These are phyloP conservation scores for Mediolabrus comicus DNA, from an alignment of 108 stramenopile species.

Conservation along the genomic window DNA sequence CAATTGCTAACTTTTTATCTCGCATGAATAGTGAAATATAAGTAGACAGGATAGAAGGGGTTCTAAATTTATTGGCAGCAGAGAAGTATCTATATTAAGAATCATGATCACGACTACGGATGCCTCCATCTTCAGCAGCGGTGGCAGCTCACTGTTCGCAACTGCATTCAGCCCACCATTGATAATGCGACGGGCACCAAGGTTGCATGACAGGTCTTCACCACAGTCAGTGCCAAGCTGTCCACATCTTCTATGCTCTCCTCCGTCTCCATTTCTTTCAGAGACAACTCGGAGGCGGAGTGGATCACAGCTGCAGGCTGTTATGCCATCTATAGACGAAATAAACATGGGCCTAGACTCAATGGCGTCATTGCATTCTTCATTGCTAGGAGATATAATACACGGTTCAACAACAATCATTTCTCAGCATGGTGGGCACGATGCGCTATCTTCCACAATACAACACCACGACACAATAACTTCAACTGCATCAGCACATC, in stretches of 20 bases:
- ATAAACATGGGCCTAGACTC: not conserved
- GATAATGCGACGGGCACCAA: not conserved
- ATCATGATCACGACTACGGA: no score
- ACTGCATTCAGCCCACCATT: not conserved
- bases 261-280: not conserved
- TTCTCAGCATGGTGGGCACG: not conserved
- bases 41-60: no score
- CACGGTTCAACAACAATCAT: not conserved
- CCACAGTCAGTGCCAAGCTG: not conserved
- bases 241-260: not conserved
- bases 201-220: not conserved
- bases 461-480: not conserved
- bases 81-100: no score
- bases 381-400: not conserved
- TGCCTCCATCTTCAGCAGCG: not conserved
- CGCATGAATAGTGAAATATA: no score
- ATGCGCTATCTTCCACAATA: not conserved
- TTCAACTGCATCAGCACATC: not conserved
- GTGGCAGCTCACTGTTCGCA: not conserved
- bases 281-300: not conserved
- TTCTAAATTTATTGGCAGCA: no score
- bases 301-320: not conserved
- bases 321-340: not conserved
- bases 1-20: no score
- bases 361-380: not conserved